These are phyloP conservation scores for Stagonosporopsis chrysanthemi DNA, from an alignment of 2,329 filamentous ascomycete genomes.

Conservation along the genomic window DNA sequence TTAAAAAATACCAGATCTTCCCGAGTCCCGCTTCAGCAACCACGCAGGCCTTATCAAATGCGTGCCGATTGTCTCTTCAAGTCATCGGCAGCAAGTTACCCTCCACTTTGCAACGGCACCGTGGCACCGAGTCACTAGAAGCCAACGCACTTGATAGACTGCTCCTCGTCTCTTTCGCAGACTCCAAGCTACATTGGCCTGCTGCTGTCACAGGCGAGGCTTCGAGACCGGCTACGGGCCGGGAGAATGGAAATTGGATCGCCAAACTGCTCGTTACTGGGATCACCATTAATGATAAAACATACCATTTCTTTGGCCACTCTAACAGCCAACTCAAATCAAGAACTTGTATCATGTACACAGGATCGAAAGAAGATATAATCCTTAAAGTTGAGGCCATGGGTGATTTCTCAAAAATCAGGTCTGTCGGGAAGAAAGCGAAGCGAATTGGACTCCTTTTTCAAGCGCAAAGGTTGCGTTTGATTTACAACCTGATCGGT, in stretches of 20 bases:
- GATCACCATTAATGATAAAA: conserved; percentile 45
- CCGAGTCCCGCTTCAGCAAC: too few species aligned
- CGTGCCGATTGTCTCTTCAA: too few species aligned
- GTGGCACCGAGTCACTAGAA: too few species aligned
- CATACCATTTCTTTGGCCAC: conserved; percentile 55
- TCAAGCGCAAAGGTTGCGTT: conserved; percentile 47
- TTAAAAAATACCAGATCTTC: too few species aligned
- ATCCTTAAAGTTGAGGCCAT: not conserved
- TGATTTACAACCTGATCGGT: conserved; percentile 44
- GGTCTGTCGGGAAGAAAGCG: conserved; percentile 54
- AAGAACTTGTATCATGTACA: conserved; percentile 51
- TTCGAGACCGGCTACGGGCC: conserved; percentile 35
- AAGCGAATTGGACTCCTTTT: conserved; percentile 55
- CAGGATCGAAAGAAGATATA: conserved; percentile 46
- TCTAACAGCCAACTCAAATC: conserved; percentile 56
- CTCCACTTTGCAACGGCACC: too few species aligned
- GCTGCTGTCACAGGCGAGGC: conserved; percentile 6
- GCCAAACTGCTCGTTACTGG: conserved; percentile 47
- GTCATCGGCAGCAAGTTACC: too few species aligned
- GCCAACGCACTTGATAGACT: conserved; percentile 40
- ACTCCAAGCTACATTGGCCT: conserved; percentile 41
- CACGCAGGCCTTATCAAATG: too few species aligned
- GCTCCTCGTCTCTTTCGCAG: conserved; percentile 47
- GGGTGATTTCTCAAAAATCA: conserved; percentile 35
- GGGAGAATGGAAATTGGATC: conserved; percentile 50